These are phyloP conservation scores for Colletotrichum endophyticum DNA, from an alignment of 2,329 filamentous ascomycete species.

Conservation along the genomic window DNA sequence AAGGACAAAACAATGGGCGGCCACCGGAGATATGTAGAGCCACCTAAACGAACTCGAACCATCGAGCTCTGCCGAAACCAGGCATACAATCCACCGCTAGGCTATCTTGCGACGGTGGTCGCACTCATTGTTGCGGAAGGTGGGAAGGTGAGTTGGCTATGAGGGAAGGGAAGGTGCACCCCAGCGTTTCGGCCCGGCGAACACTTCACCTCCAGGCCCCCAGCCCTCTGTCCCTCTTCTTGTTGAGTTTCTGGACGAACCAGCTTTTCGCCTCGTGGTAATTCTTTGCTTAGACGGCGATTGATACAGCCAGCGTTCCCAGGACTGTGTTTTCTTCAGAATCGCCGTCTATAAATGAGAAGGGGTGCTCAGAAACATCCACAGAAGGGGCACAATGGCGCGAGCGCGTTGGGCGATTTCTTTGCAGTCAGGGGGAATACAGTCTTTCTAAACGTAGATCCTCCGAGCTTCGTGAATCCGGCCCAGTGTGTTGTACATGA, in stretches of 20 bases:
- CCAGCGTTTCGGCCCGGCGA: not conserved
- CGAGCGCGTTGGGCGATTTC: too few species aligned
- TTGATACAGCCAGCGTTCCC: accelerated
- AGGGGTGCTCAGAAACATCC: not conserved
- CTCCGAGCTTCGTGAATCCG: not conserved
- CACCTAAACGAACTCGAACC: not conserved
- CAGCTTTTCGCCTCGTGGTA: not conserved
- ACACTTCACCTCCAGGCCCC: not conserved
- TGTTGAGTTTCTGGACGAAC: not conserved
- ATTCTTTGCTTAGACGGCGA: too few species aligned
- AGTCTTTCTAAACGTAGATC: not conserved
- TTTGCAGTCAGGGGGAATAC: not conserved
- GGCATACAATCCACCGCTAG: not conserved
- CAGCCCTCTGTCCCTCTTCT: accelerated
- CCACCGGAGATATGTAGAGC: not conserved
- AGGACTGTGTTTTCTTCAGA: not conserved
- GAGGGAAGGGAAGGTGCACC: not conserved
- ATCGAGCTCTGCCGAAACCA: not conserved
- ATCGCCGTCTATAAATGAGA: not conserved
- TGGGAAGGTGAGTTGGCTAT: not conserved
- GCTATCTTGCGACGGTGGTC: not conserved
- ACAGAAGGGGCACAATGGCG: not conserved
- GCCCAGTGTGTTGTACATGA: accelerated
- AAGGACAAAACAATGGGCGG: not conserved
- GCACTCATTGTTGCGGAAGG: not conserved